Percentiles rank a stretch among this genome's conserved stretches.
These are phyloP conservation scores for Incumbomyces lentus DNA, from an alignment of 2,329 filamentous ascomycete genomes.

Conservation along the genomic window DNA sequence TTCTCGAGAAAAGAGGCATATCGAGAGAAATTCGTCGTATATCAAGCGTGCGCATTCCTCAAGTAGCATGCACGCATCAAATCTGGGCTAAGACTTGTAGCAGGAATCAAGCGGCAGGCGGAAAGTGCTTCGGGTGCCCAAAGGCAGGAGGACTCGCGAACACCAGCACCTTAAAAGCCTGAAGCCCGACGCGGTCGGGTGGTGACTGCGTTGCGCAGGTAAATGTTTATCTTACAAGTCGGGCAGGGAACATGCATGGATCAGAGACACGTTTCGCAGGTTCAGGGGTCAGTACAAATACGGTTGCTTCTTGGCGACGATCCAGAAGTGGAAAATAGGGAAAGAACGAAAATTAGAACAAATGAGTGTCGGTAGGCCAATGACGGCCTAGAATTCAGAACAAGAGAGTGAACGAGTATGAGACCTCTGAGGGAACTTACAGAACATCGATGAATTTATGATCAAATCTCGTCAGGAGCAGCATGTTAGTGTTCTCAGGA, in stretches of 20 bases:
- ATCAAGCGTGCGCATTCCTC: slow-evolving; percentile 7
- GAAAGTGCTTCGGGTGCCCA: too few species aligned
- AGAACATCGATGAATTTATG: too few species aligned
- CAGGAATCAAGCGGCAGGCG: too few species aligned
- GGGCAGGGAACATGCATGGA: slow-evolving; percentile 7
- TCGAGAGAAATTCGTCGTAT: slow-evolving; percentile 4
- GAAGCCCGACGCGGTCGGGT: too few species aligned
- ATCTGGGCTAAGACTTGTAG: neutral
- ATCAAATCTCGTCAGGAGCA: too few species aligned
- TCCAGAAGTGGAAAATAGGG: neutral
- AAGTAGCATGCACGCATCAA: neutral
- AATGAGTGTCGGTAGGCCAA: neutral
- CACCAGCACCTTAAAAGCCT: too few species aligned
- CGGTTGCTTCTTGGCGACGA: neutral
- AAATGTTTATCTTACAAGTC: neutral
- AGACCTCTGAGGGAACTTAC: neutral
- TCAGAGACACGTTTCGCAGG: slow-evolving; percentile 5
- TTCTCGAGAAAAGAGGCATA: slow-evolving; percentile 57
- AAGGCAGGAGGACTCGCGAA: too few species aligned
- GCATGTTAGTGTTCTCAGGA: too few species aligned
- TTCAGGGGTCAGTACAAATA: slow-evolving; percentile 3
- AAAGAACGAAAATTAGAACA: neutral
- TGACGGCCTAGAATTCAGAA: neutral
- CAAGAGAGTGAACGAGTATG: neutral
- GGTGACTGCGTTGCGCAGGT: too few species aligned